These are phyloP conservation scores for Clarireedia sp. DNA, from an alignment of 2,329 filamentous ascomycete genomes.

Conservation along the genomic window DNA sequence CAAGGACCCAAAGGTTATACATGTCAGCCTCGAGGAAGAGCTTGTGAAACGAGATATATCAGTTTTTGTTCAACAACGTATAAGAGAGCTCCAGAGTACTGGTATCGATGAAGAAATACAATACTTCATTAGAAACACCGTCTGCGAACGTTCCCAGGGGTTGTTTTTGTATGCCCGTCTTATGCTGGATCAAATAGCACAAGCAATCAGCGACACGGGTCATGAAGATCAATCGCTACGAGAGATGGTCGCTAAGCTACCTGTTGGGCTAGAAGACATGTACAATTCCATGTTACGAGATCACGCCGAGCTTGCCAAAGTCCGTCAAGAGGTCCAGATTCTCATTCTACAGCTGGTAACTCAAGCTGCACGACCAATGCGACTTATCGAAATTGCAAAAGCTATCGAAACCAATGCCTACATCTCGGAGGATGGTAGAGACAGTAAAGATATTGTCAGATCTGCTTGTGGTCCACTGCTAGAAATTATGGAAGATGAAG, in stretches of 20 bases:
- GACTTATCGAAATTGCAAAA: conserved; percentile 12
- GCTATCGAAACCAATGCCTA: background rate
- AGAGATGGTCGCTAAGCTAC: conserved; percentile 5
- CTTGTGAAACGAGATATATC: conserved; percentile 32
- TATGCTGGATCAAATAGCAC: conserved; percentile 3
- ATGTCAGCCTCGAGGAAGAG: conserved; percentile 33
- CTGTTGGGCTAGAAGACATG: conserved; percentile 23
- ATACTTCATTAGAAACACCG: background rate
- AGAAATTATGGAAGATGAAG: conserved; percentile 38
- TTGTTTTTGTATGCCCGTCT: conserved; percentile 7
- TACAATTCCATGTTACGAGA: conserved; percentile 20
- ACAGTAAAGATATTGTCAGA: conserved; percentile 31
- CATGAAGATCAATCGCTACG: background rate
- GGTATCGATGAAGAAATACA: background rate
- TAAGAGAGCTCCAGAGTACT: background rate
- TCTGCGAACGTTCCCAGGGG: conserved; percentile 1
- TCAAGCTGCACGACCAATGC: conserved; percentile 19
- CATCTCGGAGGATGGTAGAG: background rate
- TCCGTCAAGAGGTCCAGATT: conserved; percentile 14
- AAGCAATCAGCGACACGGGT: background rate
- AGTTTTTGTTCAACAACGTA: background rate
- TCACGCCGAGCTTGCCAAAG: conserved; percentile 6
- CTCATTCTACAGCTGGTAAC: conserved; percentile 19
- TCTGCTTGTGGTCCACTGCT: conserved; percentile 35
- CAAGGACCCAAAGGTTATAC: conserved; percentile 20